Base-by-base conservation (phyloP, 495 filamentous ascomycete genomes). In the Penicillium angulare region DNA sequence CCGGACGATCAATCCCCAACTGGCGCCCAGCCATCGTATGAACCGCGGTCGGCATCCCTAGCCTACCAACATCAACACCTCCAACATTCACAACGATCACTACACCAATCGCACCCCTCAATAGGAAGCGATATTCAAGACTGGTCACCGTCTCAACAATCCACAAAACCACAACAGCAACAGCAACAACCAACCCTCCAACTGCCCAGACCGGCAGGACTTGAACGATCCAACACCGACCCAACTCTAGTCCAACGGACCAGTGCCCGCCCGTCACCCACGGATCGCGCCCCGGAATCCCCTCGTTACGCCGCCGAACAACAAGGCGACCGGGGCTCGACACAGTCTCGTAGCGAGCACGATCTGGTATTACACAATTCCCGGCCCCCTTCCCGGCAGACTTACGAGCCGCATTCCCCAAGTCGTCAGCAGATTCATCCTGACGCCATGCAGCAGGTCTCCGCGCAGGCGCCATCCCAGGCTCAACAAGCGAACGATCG, bases 301-400 rank as follows among this genome's bases (percentile, higher is more conserved):
- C 56, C 61, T 8, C 59, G 55, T 26, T 57, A 66, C 52, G 55
- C 23, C 43, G 63, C 52, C 52, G 48, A 53, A 42, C 54, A 53
- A 42, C 54, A 55, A 32, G 24, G 35, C 26, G 34, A 46, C 35
- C 53, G 53, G 40, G 42, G 47, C 35, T 47, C 49, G 22, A 36
- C 53, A 26, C 47, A 47, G 13, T 45, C 54, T 12, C 51, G 49
- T 8, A 31, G 43, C 23, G 44, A 52, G 29, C 52, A 63, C 51
- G 62, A 63, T 47, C 53, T 54, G 56, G 60, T 55, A 51, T 52
- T 60, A 40, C 57, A 49, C 43, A 41, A 18, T 26, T 39, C 62
- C 38, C 65, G 71, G 32, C 83, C 86, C 64, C 67, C 84, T 50
- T 87, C 84, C 60, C 79, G 78, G 67, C 84, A 86, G 44, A 81